Conservation (phyloP, 2,329 filamentous ascomycete species). For the Calonectria hongkongensis region DNA sequence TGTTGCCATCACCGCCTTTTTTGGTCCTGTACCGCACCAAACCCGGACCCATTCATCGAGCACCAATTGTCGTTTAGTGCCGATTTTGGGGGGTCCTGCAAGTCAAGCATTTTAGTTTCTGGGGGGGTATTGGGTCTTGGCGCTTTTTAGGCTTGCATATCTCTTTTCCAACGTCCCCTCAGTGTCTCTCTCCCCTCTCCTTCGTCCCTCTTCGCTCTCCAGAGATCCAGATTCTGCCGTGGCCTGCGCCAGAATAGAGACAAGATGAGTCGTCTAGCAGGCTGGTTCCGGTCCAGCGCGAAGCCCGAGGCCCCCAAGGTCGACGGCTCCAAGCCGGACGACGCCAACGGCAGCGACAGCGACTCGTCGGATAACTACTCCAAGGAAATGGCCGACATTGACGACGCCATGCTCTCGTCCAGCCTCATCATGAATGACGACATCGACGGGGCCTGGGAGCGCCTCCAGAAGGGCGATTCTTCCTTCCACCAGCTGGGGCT, state of each 20-base stretch:
- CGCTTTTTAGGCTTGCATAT: slow-evolving; percentile 22
- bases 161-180: slow-evolving; percentile 25
- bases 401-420: slow-evolving; percentile 78
- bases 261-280: slow-evolving; percentile 68
- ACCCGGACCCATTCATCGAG: slow-evolving; percentile 10
- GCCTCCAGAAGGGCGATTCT: slow-evolving; percentile 82
- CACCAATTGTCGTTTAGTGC: slow-evolving; percentile 18
- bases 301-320: slow-evolving; percentile 52
- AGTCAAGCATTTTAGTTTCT: slow-evolving; percentile 9
- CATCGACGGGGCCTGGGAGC: slow-evolving; percentile 86
- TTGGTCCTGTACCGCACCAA: slow-evolving; percentile 15
- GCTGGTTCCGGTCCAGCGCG: slow-evolving; percentile 70
- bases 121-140: slow-evolving; percentile 7
- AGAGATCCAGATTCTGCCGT: background rate
- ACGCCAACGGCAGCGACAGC: slow-evolving; percentile 57
- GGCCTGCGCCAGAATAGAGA: background rate
- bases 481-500: slow-evolving; percentile 92
- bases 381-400: slow-evolving; percentile 72
- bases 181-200: background rate
- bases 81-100: slow-evolving; percentile 23
- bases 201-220: background rate
- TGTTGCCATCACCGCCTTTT: slow-evolving; percentile 19
- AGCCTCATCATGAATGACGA: slow-evolving; percentile 91
- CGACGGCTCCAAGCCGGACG: slow-evolving; percentile 40
- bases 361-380: slow-evolving; percentile 57